Percentiles rank a stretch among this genome's conserved stretches.
phyloP scores from a whole-genome alignment of 148 eudicot genomes.

The Rhododendron ovatum region DNA sequence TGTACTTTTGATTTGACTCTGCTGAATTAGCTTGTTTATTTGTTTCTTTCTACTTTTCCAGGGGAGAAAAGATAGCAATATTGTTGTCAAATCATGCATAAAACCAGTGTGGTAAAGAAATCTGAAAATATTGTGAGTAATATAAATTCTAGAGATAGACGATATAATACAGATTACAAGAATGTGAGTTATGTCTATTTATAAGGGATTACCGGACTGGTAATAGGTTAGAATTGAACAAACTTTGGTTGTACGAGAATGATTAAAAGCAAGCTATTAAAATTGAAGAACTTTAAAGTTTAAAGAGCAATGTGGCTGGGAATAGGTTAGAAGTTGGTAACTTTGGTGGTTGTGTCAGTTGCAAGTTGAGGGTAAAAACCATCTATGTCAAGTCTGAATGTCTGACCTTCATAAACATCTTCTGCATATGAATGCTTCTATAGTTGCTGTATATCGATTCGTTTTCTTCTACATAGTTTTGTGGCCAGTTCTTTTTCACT shows the following conservation, averaged over 20 bases:
- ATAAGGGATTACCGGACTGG: background rate
- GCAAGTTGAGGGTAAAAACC: slow-evolving; percentile 1
- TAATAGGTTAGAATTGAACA: background rate
- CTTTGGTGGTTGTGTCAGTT: background rate
- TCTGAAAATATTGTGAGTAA: background rate
- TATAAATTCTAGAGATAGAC: background rate
- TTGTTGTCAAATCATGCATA: background rate
- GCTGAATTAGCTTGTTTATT: background rate
- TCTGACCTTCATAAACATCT: background rate
- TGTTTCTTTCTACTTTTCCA: background rate
- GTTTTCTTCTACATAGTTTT: background rate
- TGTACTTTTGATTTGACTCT: background rate
- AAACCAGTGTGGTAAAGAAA: background rate
- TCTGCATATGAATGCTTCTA: background rate
- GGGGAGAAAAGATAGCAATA: background rate
- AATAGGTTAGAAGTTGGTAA: background rate
- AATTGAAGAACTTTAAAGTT: background rate
- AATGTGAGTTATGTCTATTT: background rate
- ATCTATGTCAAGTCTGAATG: background rate
- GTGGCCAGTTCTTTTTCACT: background rate
- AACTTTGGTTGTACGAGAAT: background rate
- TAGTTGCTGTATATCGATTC: background rate
- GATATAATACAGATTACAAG: background rate
- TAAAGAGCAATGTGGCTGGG: background rate
- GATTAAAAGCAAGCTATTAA: background rate